Percentiles rank a stretch among this genome's conserved stretches.
Evolutionary conservation across 176 grass and related monocot species (phyloP).

Genomic region (Raddia distichophylla): DNA sequence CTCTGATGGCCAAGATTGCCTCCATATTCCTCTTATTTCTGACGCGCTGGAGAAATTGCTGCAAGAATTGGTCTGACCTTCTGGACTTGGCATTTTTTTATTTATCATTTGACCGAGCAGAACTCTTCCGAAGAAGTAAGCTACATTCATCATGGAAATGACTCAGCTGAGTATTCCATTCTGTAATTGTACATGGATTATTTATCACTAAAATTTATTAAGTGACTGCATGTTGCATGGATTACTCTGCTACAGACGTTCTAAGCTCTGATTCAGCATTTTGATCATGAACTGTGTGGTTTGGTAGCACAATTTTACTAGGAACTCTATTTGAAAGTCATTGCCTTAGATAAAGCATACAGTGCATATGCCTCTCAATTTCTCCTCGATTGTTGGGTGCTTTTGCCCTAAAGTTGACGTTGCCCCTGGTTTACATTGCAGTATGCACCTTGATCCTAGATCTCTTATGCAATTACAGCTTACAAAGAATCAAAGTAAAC

Average conservation of each 20-base stretch:
- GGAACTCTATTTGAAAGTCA: neutral
- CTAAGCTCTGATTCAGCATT: neutral
- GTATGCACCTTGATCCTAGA: neutral
- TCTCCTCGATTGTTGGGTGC: neutral
- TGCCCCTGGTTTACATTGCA: neutral
- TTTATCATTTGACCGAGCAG: neutral
- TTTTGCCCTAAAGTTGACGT: neutral
- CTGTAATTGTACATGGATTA: constrained; percentile 34
- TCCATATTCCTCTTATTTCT: constrained; percentile 75
- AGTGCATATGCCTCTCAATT: neutral
- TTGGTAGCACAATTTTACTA: neutral
- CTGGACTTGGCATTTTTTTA: neutral
- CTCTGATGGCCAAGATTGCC: constrained; percentile 90
- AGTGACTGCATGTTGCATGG: neutral
- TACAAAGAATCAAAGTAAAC: neutral
- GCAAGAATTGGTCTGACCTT: constrained; percentile 63
- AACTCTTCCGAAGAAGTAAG: neutral
- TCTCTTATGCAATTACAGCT: neutral
- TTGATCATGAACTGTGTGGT: neutral
- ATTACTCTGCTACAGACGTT: neutral
- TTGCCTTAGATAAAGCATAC: neutral
- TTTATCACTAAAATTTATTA: neutral
- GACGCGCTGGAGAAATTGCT: constrained; percentile 77
- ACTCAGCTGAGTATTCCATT: constrained; percentile 16
- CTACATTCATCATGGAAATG: constrained; percentile 4